Evolutionary conservation across 2,329 filamentous ascomycete genomes (phyloP), one percentile per base, ranked within the genome.

Genomic region (Diaporthe humulicola): DNA sequence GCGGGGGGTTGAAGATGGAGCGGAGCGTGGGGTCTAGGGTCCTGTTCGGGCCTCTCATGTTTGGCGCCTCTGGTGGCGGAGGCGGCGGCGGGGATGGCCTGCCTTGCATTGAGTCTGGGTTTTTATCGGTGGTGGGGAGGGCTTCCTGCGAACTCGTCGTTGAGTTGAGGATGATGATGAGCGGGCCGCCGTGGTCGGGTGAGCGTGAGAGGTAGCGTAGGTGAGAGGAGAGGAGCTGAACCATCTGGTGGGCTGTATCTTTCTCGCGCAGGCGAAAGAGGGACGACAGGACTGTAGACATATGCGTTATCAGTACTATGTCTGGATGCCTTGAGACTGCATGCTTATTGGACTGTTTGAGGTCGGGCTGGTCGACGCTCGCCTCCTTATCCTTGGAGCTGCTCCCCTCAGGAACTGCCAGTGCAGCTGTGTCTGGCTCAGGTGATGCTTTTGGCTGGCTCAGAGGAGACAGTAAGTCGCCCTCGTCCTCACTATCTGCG

Each of bases 131-230:
- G 3, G 48, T 3, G 19, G 25, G 9, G 1, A 50, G n/a, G 48
- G 17, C 17, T 25, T 73, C 67, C 38, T 69, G 48, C 9, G 67
- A 45, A 6, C 79, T 79, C 8, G 81, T 84, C 1, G 87, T 89
- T 0, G 87, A 86, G 82, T 92, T 92, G 73, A 91, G 85, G 2
- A 92, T 81, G 74, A 92, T 80, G 40, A 91, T 82, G 8, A 92
- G 84, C 1, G 89, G 86, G 17, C 81, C 84, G 15, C 83, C 82
- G 10, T 82, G 73, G 30, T 76, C 42, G 0, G 85, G 77, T 12
- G 81, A 84, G 40, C 84, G 85, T 1, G 88, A 82, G 10, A 91
- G 81, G 75, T 83, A 81, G 28, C 86, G 85, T 17, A 91, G 82
- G 61, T 84, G 86, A 4, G 75, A 83, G 36, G 86, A 85, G 30